phyloP scores from a whole-genome alignment of 176 grass and related monocot genomes.

The maize (Zea mays) region Zm-B73-REFERENCE-NAM-5.0 NC_050101.1:178725501-178726000 shows the following conservation, averaged over 20 bases:
- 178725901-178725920: neutral
- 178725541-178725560: slow-evolving; percentile 21
- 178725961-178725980: neutral
- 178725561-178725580: slow-evolving; percentile 23
- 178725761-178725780: no score
- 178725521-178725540: slow-evolving; percentile 17
- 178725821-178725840: neutral
- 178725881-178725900: neutral
- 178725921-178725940: neutral
- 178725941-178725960: slow-evolving; percentile 2
- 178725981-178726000: slow-evolving; percentile 2
- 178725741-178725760: neutral
- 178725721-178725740: neutral
- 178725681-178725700: neutral
- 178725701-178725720: neutral
- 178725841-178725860: neutral
- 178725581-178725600: neutral
- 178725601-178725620: neutral
- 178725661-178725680: neutral
- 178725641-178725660: neutral
- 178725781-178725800: no score
- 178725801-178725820: no score
- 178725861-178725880: neutral
- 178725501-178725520: slow-evolving; percentile 95
- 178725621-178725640: neutral